Evolutionary conservation across 129 eudicot genomes (phyloP).

Genomic region (Scalesia atractyloides): DNA sequence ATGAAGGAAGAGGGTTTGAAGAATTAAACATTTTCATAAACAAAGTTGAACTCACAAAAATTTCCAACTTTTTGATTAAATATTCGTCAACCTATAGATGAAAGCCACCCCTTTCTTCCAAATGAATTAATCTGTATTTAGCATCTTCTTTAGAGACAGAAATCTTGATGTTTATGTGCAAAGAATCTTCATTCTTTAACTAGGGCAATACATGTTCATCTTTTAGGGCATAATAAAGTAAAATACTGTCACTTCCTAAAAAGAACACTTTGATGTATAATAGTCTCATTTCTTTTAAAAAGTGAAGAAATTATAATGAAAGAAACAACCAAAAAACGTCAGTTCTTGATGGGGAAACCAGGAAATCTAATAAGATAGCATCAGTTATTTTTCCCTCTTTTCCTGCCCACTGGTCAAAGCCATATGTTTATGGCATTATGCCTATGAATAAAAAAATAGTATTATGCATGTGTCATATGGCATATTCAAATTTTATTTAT

Average conservation of each 20-base stretch:
- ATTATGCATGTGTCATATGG: constrained; percentile 23
- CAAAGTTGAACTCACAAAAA: background rate
- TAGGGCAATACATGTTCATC: constrained; percentile 24
- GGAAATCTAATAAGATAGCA: constrained; percentile 19
- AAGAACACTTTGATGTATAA: constrained; percentile 4
- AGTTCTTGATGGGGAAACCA: constrained; percentile 14
- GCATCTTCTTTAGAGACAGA: constrained; percentile 21
- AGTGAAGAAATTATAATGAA: constrained; percentile 8
- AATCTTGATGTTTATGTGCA: constrained; percentile 27
- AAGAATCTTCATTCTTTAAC: background rate
- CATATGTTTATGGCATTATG: background rate
- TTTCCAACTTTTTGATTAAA: constrained; percentile 8
- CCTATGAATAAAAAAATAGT: constrained; percentile 25
- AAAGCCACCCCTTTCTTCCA: no score
- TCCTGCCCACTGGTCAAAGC: constrained; percentile 26
- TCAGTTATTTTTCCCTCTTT: background rate
- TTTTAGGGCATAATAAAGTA: constrained; percentile 35
- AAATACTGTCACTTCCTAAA: constrained; percentile 28
- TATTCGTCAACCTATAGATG: constrained; percentile 1
- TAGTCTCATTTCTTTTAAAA: background rate
- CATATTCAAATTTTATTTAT: background rate
- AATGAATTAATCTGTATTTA: constrained; percentile 13
- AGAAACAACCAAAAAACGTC: constrained; percentile 27
- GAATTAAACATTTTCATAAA: constrained; percentile 30
- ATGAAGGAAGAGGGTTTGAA: constrained; percentile 44